These are phyloP conservation scores for Candida parachauliodes DNA, from an alignment of 805 yeast genomes.

Conservation along the genomic window DNA sequence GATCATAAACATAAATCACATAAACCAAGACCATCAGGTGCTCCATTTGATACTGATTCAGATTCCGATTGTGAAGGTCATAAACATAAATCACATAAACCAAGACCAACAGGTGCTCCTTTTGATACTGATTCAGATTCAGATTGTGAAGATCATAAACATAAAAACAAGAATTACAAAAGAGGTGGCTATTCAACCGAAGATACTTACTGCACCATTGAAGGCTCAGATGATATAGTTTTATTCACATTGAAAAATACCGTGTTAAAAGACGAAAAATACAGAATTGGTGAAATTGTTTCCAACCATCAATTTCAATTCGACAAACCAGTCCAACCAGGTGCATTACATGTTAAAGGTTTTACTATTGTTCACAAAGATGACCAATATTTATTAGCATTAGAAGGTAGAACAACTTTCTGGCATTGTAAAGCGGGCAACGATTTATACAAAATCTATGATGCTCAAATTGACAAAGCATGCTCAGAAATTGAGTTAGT, in stretches of 20 bases:
- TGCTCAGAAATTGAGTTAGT: neutral
- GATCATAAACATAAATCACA: neutral
- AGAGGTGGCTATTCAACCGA: neutral
- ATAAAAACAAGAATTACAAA: neutral
- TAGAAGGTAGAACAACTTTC: slow-evolving; percentile 5
- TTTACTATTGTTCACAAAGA: slow-evolving; percentile 4
- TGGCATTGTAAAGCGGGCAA: slow-evolving; percentile 6
- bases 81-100: neutral
- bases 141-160: neutral
- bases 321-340: slow-evolving; percentile 5
- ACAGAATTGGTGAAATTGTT: slow-evolving; percentile 8
- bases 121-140: neutral
- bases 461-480: neutral
- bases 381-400: slow-evolving; percentile 5
- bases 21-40: neutral
- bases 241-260: slow-evolving; percentile 47
- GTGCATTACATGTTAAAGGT: slow-evolving; percentile 4
- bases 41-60: neutral
- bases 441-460: slow-evolving; percentile 5
- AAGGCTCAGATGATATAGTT: slow-evolving; percentile 14
- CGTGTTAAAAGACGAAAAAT: slow-evolving; percentile 34
- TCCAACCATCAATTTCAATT: slow-evolving; percentile 10
- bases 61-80: neutral
- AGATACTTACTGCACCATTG: neutral
- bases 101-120: neutral